Evolutionary conservation across 2,329 filamentous ascomycete species (phyloP), one percentile per base, ranked within the genome.

Genomic region (Paraconiothyrium brasiliense): DNA sequence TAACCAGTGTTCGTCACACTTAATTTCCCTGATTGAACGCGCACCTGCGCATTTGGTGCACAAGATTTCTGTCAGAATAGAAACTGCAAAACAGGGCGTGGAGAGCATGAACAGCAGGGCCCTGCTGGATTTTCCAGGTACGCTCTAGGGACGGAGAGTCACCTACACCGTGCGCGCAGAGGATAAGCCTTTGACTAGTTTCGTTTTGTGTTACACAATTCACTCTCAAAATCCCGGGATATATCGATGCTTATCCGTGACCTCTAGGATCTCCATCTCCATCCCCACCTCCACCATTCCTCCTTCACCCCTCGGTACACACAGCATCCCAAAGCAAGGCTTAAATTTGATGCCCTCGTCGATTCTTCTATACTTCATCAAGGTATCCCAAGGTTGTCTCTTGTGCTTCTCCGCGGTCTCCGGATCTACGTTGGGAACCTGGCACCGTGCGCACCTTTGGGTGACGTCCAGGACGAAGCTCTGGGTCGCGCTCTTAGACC

Each of bases 311-410:
- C 84, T 80, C 16, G 88, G 87, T 56, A 86, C 85, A 71, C 86
- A 85, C 69, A 90, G 72, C 88, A 90, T 90, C 1, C 88, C 88
- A 79, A 89, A 90, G 67, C 87, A 89, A 44, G 88, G 88, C 78
- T 90, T 90, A 65, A 81, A 89, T 76, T 83, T 89, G 30, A 86
- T 82, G 0, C 87, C 87, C 67, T 84, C 78, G 70, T 90, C 87
- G 5, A 89, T 80, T 32, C 87, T 75, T 9, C 87, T 78, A 74
- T 87, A 89, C 68, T 84, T 85, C 81, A 88, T 85, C 57, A 90
- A 73, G 62, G 83, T 84, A 68, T 88, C 83, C 87, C 87, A 90
- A 7, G 87, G 87, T 79, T 90, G 82, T 51, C 81, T 82, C 54
- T 82, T 79, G 69, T 89, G 81, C 74, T 87, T 86, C 61, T 83